Conservation (phyloP, 2,329 filamentous ascomycete species). For the Blastomyces gilchristii region DNA sequence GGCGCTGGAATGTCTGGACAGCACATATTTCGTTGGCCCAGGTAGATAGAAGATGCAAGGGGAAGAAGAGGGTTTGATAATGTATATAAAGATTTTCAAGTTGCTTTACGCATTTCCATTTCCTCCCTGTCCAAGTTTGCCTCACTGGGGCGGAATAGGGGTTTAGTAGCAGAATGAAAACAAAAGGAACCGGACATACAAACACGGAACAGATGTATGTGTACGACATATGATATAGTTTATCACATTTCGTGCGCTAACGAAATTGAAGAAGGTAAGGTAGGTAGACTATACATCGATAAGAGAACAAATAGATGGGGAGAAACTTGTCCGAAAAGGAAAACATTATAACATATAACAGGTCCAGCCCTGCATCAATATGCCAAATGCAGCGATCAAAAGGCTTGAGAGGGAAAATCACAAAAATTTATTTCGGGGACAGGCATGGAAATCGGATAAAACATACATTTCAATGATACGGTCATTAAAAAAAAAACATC, state of each 20-base stretch:
- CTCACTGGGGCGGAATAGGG: not conserved
- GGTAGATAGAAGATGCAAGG: not conserved
- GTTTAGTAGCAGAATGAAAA: not conserved
- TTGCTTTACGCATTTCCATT: not conserved
- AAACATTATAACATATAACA: not conserved
- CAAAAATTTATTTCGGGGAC: not conserved
- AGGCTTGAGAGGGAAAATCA: not conserved
- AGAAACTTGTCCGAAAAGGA: not conserved
- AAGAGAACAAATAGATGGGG: not conserved
- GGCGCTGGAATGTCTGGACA: not conserved
- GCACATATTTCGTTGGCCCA: not conserved
- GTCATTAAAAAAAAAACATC: not conserved
- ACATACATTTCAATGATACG: not conserved
- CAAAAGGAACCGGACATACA: not conserved
- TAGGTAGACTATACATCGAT: not conserved
- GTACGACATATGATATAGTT: not conserved
- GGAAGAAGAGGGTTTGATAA: not conserved
- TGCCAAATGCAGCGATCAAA: not conserved
- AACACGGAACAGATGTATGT: not conserved
- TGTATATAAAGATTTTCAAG: not conserved
- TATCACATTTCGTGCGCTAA: not conserved
- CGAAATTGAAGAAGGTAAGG: not conserved
- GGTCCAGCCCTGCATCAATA: not conserved
- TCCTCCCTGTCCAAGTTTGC: not conserved
- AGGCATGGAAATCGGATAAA: not conserved